These are phyloP conservation scores for Hymenotorrendiella dingleyae DNA, from an alignment of 2,329 filamentous ascomycete species.

Conservation along the genomic window DNA sequence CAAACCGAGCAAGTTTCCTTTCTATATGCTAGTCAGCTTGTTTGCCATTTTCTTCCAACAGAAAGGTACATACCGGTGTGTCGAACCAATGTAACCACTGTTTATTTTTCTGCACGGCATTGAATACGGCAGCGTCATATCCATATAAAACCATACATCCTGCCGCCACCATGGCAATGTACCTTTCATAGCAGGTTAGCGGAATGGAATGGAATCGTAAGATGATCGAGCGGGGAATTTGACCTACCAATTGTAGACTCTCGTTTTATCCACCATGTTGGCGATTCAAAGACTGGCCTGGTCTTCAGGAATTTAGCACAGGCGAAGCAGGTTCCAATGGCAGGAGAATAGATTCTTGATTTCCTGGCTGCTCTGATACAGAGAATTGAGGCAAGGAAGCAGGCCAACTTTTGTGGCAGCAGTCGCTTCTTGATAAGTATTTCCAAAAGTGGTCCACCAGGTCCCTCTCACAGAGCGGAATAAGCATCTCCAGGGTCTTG, in stretches of 20 bases:
- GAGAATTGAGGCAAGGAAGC: no score
- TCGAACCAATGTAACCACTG: constrained; percentile 63
- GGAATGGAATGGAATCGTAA: neutral
- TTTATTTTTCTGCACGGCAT: constrained; percentile 60
- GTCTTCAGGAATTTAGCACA: no score
- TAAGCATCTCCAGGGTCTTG: no score
- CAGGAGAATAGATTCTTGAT: no score
- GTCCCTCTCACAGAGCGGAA: no score
- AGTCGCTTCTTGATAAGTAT: no score
- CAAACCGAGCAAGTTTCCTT: constrained; percentile 41
- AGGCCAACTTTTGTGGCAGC: no score
- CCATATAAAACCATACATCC: constrained; percentile 57
- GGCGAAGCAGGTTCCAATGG: no score
- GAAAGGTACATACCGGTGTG: constrained; percentile 13
- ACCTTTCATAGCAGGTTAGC: constrained; percentile 10
- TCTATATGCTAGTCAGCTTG: constrained; percentile 25
- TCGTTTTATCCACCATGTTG: constrained; percentile 8
- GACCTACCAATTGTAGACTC: constrained; percentile 10
- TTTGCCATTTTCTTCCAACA: neutral
- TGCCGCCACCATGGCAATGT: constrained; percentile 18
- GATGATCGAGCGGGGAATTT: no score
- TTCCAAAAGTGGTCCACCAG: no score
- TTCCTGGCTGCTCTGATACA: no score
- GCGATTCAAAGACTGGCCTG: no score
- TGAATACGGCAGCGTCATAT: constrained; percentile 70